These are phyloP conservation scores for Calocera cornea DNA, from an alignment of 768 basidiomycete species.

Conservation along the genomic window DNA sequence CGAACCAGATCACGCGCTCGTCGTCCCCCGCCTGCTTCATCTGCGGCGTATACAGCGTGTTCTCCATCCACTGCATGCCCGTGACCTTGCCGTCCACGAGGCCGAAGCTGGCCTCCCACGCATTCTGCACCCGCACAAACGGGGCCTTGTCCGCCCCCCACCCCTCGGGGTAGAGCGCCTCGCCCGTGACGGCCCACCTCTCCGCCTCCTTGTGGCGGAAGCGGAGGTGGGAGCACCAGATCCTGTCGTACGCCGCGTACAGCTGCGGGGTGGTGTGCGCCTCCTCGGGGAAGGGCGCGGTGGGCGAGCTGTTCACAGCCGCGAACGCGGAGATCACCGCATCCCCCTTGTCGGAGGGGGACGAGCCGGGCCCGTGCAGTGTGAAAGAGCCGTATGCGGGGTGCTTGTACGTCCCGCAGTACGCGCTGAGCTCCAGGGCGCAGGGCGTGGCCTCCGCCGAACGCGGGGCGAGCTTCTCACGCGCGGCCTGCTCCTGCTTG, in stretches of 20 bases:
- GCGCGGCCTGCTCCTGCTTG: not conserved
- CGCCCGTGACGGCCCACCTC: not conserved
- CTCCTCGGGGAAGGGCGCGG: not conserved
- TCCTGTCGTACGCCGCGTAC: conserved; percentile 24
- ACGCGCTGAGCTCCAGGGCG: conserved; percentile 16
- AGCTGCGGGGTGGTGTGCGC: conserved; percentile 15
- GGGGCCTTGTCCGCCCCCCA: not conserved
- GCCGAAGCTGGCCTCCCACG: not conserved
- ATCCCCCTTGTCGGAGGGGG: conserved; percentile 17
- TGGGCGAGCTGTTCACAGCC: conserved; percentile 16
- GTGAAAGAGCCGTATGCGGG: conserved; percentile 30
- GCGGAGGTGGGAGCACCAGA: conserved; percentile 12
- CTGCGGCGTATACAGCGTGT: not conserved
- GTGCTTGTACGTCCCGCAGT: conserved; percentile 28
- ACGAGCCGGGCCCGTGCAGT: conserved; percentile 24
- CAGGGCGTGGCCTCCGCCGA: not conserved
- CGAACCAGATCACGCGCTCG: not conserved
- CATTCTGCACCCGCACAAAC: not conserved
- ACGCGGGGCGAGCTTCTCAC: not conserved
- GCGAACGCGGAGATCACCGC: conserved; percentile 22
- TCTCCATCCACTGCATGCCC: not conserved
- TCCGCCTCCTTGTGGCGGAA: not conserved
- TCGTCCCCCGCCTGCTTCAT: not conserved
- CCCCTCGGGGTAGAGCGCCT: not conserved
- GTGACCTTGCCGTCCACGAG: not conserved